phyloP scores from a whole-genome alignment of 2,329 filamentous ascomycete genomes.

The Fusarium sp. region DNA sequence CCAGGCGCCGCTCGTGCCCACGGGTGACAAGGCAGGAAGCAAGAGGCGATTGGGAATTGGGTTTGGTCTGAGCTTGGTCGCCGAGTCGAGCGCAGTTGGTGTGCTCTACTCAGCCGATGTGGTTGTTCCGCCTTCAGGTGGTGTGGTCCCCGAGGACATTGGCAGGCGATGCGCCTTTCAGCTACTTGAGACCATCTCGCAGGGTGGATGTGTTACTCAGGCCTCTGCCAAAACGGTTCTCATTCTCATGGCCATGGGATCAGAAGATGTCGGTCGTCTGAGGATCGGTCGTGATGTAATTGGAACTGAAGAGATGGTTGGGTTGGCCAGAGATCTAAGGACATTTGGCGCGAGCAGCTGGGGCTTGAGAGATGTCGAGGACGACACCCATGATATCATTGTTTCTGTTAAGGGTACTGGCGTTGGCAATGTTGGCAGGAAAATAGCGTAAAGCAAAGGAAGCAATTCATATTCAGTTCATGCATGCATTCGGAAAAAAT shows the following conservation, averaged over 20 bases:
- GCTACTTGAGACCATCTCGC: constrained; percentile 80
- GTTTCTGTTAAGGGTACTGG: constrained; percentile 92
- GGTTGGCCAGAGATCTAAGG: constrained; percentile 81
- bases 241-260: constrained; percentile 96
- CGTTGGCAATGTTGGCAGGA: constrained; percentile 93
- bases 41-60: constrained; percentile 81
- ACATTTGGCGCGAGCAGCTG: constrained; percentile 91
- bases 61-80: constrained; percentile 89
- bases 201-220: constrained; percentile 80
- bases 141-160: constrained; percentile 86
- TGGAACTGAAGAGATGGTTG: constrained; percentile 79
- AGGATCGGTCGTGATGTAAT: constrained; percentile 82
- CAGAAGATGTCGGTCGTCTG: constrained; percentile 90
- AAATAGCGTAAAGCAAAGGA: constrained; percentile 66
- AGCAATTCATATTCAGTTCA: constrained; percentile 34
- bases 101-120: constrained; percentile 90
- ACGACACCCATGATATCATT: constrained; percentile 75
- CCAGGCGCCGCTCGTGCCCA: constrained; percentile 63
- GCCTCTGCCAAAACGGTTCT: constrained; percentile 77
- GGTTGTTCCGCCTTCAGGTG: constrained; percentile 75
- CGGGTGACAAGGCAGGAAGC: constrained; percentile 61
- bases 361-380: constrained; percentile 79
- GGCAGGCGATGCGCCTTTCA: constrained; percentile 89
- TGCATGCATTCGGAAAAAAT: not conserved
- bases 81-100: constrained; percentile 83